A percentile compares a stretch with the other conserved stretches of the same genome.
These are phyloP conservation scores for Limnanthes douglasii DNA, from an alignment of 345 rosid genomes.

Conservation along the genomic window DNA sequence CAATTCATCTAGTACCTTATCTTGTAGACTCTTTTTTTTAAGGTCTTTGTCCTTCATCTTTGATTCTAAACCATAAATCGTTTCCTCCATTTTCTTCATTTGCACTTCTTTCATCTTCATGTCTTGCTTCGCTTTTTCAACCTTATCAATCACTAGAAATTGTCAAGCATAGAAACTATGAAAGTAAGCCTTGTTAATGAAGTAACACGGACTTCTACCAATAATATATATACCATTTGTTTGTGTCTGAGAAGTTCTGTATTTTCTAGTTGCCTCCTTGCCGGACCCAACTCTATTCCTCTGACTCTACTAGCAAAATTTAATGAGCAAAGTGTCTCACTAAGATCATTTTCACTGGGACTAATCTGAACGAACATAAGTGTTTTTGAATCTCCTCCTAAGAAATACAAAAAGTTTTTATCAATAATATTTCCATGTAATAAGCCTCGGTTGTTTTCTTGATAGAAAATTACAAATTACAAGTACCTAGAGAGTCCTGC, in stretches of 20 bases:
- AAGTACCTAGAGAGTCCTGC: conserved; percentile 84
- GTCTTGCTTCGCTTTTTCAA: conserved; percentile 77
- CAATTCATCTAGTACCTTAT: conserved; percentile 38
- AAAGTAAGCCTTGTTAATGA: background rate
- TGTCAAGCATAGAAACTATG: background rate
- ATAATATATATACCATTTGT: conserved; percentile 75
- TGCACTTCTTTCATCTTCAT: conserved; percentile 78
- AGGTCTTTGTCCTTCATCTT: conserved; percentile 75
- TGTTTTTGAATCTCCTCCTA: conserved; percentile 95
- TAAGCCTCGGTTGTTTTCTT: background rate
- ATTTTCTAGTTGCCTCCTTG: conserved; percentile 70
- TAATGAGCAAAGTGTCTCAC: conserved; percentile 82
- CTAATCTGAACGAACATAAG: conserved; percentile 97
- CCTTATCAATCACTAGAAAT: conserved; percentile 15
- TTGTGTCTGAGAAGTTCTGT: conserved; percentile 68
- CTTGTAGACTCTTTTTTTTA: conserved; percentile 63
- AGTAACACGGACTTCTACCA: too few species aligned
- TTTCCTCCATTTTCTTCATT: conserved; percentile 80
- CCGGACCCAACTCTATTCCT: conserved; percentile 94
- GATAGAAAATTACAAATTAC: conserved; percentile 1
- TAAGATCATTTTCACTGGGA: conserved; percentile 70
- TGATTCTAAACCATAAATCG: conserved; percentile 41
- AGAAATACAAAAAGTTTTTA: conserved; percentile 11
- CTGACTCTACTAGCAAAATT: conserved; percentile 92
- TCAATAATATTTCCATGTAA: too few species aligned